phyloP scores from a whole-genome alignment of 106 monocot species.

The Posidonia australis region DNA sequence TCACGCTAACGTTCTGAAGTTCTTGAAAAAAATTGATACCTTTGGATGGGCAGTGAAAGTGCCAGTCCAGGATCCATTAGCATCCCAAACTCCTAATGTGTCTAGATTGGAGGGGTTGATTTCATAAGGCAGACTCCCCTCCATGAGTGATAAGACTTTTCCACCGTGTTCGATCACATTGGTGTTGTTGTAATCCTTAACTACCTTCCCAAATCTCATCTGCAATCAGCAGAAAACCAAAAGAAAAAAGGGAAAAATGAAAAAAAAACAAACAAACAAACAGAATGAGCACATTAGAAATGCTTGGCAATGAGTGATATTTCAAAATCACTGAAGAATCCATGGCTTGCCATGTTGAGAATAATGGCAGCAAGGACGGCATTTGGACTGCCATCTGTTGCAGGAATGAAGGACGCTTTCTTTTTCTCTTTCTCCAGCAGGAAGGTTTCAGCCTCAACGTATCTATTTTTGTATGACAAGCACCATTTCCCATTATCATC shows the following conservation, averaged over 20 bases:
- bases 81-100: conserved; percentile 3
- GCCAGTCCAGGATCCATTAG: conserved; percentile 11
- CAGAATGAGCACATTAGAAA: no score
- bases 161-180: conserved; percentile 17
- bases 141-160: conserved; percentile 3
- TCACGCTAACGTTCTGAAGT: no score
- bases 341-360: conserved; percentile 28
- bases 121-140: conserved; percentile 14
- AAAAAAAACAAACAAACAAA: no score
- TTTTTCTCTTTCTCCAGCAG: conserved; percentile 21
- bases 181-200: conserved; percentile 13
- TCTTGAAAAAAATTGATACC: conserved; percentile 3
- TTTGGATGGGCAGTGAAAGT: conserved; percentile 23
- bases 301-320: no score
- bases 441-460: conserved; percentile 41
- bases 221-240: conserved; percentile 1
- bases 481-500: conserved; percentile 14
- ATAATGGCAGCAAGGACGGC: conserved; percentile 34
- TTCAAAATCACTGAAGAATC: no score
- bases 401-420: conserved; percentile 39
- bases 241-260: no score
- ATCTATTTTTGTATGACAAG: conserved; percentile 35
- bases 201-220: conserved; percentile 14
- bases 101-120: conserved; percentile 10
- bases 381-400: conserved; percentile 31